These are phyloP conservation scores for Leucosporidium scottii DNA, from an alignment of 768 basidiomycete genomes.

Conservation along the genomic window DNA sequence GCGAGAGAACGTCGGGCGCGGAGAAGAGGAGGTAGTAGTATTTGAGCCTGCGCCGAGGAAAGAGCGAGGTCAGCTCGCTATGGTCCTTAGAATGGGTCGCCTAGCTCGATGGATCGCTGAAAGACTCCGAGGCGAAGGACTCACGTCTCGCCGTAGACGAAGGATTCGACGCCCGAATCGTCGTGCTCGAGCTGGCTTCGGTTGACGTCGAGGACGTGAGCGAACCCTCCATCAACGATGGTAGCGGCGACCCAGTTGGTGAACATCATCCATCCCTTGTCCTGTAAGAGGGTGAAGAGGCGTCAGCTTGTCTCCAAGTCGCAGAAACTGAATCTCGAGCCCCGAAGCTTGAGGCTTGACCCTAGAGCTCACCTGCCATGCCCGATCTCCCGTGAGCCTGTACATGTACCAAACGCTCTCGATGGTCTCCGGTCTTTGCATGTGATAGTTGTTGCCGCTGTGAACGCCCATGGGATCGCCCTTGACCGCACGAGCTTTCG, in stretches of 20 bases:
- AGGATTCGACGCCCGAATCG: constrained; percentile 40
- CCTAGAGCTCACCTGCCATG: constrained; percentile 42
- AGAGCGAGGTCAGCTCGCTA: not conserved
- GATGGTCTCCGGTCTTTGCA: constrained; percentile 45
- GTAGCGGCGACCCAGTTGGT: constrained; percentile 16
- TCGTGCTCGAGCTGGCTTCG: constrained; percentile 7
- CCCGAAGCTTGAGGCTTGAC: no score
- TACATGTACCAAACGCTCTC: constrained; percentile 45
- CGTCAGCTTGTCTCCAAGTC: no score
- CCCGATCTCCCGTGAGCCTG: constrained; percentile 44
- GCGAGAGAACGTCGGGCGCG: constrained; percentile 53
- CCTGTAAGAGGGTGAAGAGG: constrained; percentile 13
- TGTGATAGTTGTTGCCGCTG: constrained; percentile 21
- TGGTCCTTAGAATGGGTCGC: no score
- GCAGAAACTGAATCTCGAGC: no score
- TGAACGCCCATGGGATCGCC: constrained; percentile 37
- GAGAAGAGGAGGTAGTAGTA: constrained; percentile 51
- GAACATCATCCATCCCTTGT: constrained; percentile 49
- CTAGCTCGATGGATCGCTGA: no score
- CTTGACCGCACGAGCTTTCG: constrained; percentile 11
- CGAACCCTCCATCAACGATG: constrained; percentile 40
- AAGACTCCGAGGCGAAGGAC: not conserved
- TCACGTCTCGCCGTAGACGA: constrained; percentile 45
- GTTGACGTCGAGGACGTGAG: constrained; percentile 42
- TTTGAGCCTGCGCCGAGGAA: constrained; percentile 1